Percentiles rank a stretch among this genome's conserved stretches.
These are phyloP conservation scores for Pancytospora philotis DNA, from an alignment of 371 early-diverging fungal species.

Conservation along the genomic window DNA sequence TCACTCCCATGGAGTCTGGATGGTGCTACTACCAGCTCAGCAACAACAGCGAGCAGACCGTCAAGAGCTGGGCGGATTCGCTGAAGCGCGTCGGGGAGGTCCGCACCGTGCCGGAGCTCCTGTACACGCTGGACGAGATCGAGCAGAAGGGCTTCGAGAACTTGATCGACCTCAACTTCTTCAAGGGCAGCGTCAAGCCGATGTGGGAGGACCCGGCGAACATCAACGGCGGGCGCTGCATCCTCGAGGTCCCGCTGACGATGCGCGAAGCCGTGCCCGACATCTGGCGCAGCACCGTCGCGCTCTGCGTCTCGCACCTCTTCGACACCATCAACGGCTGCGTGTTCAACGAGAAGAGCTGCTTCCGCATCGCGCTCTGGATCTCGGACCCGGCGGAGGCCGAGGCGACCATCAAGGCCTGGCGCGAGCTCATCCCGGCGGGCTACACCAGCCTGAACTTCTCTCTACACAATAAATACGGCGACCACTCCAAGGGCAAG, in stretches of 20 bases:
- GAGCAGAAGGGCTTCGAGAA: conserved; percentile 70
- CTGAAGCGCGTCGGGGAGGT: conserved; percentile 73
- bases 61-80: conserved; percentile 67
- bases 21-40: conserved; percentile 12
- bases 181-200: conserved; percentile 87
- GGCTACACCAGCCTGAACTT: conserved; percentile 9
- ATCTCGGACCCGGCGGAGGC: conserved; percentile 24
- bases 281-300: conserved; percentile 63
- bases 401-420: conserved; percentile 23
- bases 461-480: conserved; percentile 28
- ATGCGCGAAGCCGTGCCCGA: conserved; percentile 9
- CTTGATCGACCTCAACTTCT: conserved; percentile 81
- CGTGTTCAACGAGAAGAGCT: conserved; percentile 62
- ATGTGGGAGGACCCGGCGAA: conserved; percentile 97
- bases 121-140: conserved; percentile 70
- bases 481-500: conserved; percentile 22
- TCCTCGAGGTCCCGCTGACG: conserved; percentile 63
- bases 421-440: conserved; percentile 23
- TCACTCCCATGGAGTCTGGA: no score
- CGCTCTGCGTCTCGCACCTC: conserved; percentile 76
- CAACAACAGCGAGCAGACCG: background rate
- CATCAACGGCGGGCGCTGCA: conserved; percentile 84
- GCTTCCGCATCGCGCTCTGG: conserved; percentile 38
- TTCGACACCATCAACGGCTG: conserved; percentile 75
- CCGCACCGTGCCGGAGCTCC: conserved; percentile 80